Evolutionary conservation across 2,329 filamentous ascomycete genomes (phyloP), one percentile per base, ranked within the genome.

Genomic region (Celoporthe dispersa): DNA sequence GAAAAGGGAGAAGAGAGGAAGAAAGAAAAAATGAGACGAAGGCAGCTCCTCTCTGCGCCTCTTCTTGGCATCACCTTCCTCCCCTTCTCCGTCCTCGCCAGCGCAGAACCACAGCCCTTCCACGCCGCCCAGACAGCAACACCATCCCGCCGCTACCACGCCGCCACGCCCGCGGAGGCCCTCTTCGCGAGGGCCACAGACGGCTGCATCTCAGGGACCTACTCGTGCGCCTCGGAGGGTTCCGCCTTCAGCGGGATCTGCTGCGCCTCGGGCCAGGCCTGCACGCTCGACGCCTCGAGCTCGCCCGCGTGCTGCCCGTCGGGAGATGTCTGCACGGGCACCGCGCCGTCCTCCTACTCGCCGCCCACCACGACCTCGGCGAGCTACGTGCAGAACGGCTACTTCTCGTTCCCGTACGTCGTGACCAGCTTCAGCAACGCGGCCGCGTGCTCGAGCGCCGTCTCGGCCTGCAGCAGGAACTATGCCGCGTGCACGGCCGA

Each of bases 351-450:
- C 22, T 78, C 72, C 71, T 78, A 76, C 73, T 69, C 70, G 6
- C 64, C 79, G 9, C 80, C 82, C 2, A 76, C 80, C 12, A 78
- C 78, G 16, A 73, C 79, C 33, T 72, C 80, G 16, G 81, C 82
- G 3, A 87, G 86, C 44, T 88, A 83, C 75, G 86, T 90, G 25
- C 78, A 83, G 57, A 90, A 90, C 76, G 74, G 80, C 35, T 89
- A 86, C 78, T 90, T 89, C 76, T 83, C 85, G 14, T 90, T 90
- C 76, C 88, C 88, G 1, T 86, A 87, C 75, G 83, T 88, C 66
- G 79, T 82, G 62, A 88, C 85, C 1, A 82, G 82, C 16, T 89
- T 87, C 72, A 76, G 79, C 70, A 84, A 89, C 73, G 77, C 79
- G 25, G 84, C 79, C 19, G 83, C 83, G 7, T 90, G 88, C 75